Evolutionary conservation across 2,329 filamentous ascomycete genomes (phyloP), one percentile per base, ranked within the genome.

Genomic region (Celoporthe dispersa): DNA sequence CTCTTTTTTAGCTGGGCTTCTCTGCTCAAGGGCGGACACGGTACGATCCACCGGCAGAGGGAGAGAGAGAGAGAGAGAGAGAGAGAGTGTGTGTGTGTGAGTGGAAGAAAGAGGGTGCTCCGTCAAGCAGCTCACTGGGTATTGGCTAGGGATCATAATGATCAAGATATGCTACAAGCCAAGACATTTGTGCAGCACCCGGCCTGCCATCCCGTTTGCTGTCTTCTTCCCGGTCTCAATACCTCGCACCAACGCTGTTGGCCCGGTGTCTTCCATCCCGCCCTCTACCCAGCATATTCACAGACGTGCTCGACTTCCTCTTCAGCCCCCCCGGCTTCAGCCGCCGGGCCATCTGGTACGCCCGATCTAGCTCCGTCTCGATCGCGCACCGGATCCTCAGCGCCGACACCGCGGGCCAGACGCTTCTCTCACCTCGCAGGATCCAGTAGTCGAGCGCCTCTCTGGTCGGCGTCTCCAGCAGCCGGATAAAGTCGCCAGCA

Each of bases 341-440:
- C 72, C 91, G 87, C 71, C 93, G 84, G 0, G 95, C 91, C 69
- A 91, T 84, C 79, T 97, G 92, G 79, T 97, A 98, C 0, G 93
- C 92, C 62, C 90, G 84, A 78, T 98, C 94, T 14, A 98, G 84
- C 78, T 97, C 94, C 68, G 94, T 91, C 79, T 98, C 95, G 9
- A 98, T 87, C 5, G 91, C 91, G 79, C 93, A 96, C 8, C 95
- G 84, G 8, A 97, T 90, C 75, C 91, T 91, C 72, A 98, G 81
- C 19, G 94, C 93, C 41, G 90, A 90, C 3, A 97, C 89, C 2
- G 94, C 93, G 0, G 94, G 95, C 94, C 95, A 98, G 0, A 97
- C 94, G 74, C 92, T 94, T 72, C 90, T 84, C 80, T 98, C 95
- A 1, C 95, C 95, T 68, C 91, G 87, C 41, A 90, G 80, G 67